Evolutionary conservation across 257 asterid genomes (phyloP).

Genomic region (Jacaranda mimosifolia): DNA sequence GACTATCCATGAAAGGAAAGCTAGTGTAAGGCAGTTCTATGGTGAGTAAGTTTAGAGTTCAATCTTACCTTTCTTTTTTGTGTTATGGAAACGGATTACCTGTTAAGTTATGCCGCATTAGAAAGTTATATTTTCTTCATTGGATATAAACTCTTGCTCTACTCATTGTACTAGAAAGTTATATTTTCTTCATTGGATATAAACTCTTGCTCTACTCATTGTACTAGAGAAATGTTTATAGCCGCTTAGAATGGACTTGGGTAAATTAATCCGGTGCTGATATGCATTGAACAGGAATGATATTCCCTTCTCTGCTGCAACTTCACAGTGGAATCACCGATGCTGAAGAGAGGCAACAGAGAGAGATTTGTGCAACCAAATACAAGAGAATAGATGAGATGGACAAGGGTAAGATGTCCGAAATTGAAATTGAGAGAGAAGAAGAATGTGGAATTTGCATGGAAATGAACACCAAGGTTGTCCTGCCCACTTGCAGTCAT

Average conservation of each 20-base stretch:
- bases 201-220: background rate
- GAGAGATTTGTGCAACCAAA: conserved; percentile 65
- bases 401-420: conserved; percentile 80
- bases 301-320: conserved; percentile 93
- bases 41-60: conserved; percentile 57
- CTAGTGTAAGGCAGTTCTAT: conserved; percentile 80
- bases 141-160: background rate
- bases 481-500: conserved; percentile 83
- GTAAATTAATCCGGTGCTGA: background rate
- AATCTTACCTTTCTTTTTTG: background rate
- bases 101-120: background rate
- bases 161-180: background rate
- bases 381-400: conserved; percentile 62
- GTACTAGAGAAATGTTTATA: background rate
- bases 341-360: conserved; percentile 85
- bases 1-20: conserved; percentile 82
- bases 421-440: conserved; percentile 86
- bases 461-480: conserved; percentile 87
- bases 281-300: conserved; percentile 61
- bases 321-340: conserved; percentile 82
- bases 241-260: background rate
- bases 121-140: too few species aligned
- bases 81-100: background rate
- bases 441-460: conserved; percentile 97
- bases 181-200: too few species aligned